phyloP scores from a whole-genome alignment of 2,329 filamentous ascomycete genomes.

The Coniella vitis region DNA sequence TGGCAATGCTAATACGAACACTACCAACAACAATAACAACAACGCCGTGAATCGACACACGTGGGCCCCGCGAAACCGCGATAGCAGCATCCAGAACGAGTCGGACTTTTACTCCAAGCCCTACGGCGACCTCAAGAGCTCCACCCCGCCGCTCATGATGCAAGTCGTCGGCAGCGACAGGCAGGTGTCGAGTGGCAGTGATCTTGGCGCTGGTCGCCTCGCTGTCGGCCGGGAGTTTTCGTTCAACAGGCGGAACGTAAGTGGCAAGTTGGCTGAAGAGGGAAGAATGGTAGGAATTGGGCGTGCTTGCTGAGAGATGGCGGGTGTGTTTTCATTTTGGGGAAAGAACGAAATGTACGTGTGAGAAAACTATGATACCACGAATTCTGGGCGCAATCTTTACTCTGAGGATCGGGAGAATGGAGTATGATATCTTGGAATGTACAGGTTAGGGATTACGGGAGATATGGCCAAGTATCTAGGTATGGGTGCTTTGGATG shows the following conservation, averaged over 20 bases:
- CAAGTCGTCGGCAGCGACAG: constrained; percentile 35
- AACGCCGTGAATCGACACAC: constrained; percentile 11
- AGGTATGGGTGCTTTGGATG: too few species aligned
- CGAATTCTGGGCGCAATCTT: too few species aligned
- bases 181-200: constrained; percentile 54
- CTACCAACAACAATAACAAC: constrained; percentile 3
- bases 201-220: constrained; percentile 32
- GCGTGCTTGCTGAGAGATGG: not conserved
- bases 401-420: too few species aligned
- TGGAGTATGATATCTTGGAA: too few species aligned
- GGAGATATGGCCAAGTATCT: too few species aligned
- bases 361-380: too few species aligned
- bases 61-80: constrained; percentile 24
- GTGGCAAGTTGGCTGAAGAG: constrained; percentile 68
- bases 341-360: not conserved
- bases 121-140: constrained; percentile 52
- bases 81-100: constrained; percentile 45
- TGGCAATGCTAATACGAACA: constrained; percentile 15
- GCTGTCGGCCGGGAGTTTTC: constrained; percentile 20
- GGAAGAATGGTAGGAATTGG: constrained; percentile 31
- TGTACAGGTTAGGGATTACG: too few species aligned
- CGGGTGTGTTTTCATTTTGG: not conserved
- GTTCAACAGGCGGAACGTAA: constrained; percentile 54
- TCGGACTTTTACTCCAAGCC: constrained; percentile 45
- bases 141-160: constrained; percentile 44